Evolutionary conservation across 768 basidiomycete species (phyloP).

Genomic region (Naematelia aurantialba): DNA sequence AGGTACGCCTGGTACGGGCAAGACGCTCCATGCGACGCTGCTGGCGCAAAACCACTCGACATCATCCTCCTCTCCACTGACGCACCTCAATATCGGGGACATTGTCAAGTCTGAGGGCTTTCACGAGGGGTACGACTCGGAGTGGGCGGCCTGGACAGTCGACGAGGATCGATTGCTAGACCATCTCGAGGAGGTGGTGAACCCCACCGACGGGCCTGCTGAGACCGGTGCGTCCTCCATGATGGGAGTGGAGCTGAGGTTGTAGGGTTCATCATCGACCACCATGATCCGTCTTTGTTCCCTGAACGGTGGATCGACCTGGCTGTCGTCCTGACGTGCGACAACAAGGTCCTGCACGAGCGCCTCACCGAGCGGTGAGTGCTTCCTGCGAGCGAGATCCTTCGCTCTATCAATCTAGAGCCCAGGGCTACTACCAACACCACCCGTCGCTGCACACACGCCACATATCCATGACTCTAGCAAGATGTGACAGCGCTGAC

Average conservation of each 20-base stretch:
- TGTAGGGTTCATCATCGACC: slow-evolving; percentile 49
- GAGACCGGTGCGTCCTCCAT: slow-evolving; percentile 25
- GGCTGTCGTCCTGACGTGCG: slow-evolving; percentile 83
- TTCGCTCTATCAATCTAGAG: no score
- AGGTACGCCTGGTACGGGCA: slow-evolving; percentile 66
- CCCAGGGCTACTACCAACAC: no score
- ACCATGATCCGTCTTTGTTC: slow-evolving; percentile 57
- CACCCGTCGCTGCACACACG: no score
- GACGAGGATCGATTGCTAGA: slow-evolving; percentile 87
- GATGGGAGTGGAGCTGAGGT: not conserved
- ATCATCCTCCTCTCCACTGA: slow-evolving; percentile 54
- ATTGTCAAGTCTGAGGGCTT: slow-evolving; percentile 77
- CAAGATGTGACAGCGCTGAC: not conserved
- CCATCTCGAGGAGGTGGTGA: slow-evolving; percentile 32
- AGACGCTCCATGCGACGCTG: slow-evolving; percentile 87
- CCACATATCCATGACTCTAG: not conserved
- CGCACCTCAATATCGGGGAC: slow-evolving; percentile 86
- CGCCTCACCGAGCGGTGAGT: slow-evolving; percentile 81
- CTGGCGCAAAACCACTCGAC: slow-evolving; percentile 55
- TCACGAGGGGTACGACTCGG: slow-evolving; percentile 80
- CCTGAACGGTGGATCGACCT: slow-evolving; percentile 97
- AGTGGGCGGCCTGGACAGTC: slow-evolving; percentile 90
- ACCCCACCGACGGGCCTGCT: slow-evolving; percentile 25
- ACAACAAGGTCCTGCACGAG: slow-evolving; percentile 83
- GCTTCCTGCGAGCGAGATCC: no score